Conservation (phyloP, 176 grass and related monocot species). For the Saccharum spontaneum region DNA sequence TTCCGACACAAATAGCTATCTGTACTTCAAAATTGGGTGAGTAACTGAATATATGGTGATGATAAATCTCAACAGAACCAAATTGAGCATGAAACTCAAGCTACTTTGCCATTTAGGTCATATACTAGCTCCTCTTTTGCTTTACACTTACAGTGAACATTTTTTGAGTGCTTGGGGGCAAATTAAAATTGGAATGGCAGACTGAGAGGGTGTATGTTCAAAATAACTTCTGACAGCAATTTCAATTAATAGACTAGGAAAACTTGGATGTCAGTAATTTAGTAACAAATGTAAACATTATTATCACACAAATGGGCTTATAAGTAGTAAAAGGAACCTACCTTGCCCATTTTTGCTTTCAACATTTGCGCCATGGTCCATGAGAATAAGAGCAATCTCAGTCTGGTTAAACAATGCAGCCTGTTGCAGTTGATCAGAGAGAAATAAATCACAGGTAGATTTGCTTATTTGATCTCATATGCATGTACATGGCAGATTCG, state of each 20-base stretch:
- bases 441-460: slow-evolving; percentile 18
- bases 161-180: neutral
- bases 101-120: neutral
- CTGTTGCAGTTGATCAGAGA: slow-evolving; percentile 46
- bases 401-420: slow-evolving; percentile 99
- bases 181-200: neutral
- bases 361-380: slow-evolving; percentile 83
- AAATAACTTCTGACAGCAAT: neutral
- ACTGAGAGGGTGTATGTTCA: neutral
- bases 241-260: neutral
- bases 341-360: slow-evolving; percentile 97
- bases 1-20: neutral
- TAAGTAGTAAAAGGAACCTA: neutral
- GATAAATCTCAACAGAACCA: neutral
- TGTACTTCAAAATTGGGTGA: neutral
- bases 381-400: slow-evolving; percentile 89
- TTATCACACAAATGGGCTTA: neutral
- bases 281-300: neutral
- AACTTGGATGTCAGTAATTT: neutral
- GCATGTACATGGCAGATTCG: neutral
- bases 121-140: neutral
- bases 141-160: neutral
- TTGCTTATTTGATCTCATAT: neutral
- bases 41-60: neutral
- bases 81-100: slow-evolving; percentile 8